Base-by-base conservation (phyloP, 768 basidiomycete genomes). In the Porphyrellus cyaneotinctus region DNA sequence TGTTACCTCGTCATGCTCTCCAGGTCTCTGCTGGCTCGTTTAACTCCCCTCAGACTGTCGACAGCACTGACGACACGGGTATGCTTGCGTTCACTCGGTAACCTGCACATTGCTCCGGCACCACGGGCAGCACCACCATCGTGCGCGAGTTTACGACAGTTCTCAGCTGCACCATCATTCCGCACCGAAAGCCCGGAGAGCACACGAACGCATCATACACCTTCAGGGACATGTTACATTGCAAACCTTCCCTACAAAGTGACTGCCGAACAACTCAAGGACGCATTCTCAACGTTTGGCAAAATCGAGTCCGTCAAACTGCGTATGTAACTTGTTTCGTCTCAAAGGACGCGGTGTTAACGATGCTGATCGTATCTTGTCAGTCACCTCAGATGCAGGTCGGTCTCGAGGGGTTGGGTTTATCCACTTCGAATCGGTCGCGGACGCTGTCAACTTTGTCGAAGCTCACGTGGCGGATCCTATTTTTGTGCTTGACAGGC, bases 201-300 rank as follows among this genome's bases (percentile, higher is more conserved):
- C 15, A 10, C 1, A 28, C 49, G 36, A 35, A 11, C 49, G 14
- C 15, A 24, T 20, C 26, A 1, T 30, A 48, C 64, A 17, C 77
- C 78, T 7, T 67, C 64, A n/a, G 65, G 65, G 11, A 70, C 68
- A 3, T 59, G 83, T 45, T 83, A 67, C 39, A 57, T 81, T 30
- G 77, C 73, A 10, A 84, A 83, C 56, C n/a, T 84, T n/a, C 79
- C 81, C 44, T 87, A 69, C 63, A 68, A 59, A 17, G 59, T 68
- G 35, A 73, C 71, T 2, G 75, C 73, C 54, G 64, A 63, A 20
- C 71, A 80, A 41, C 43, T 84, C 12, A 51, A 64, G 36, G 70
- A 74, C 5, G 67, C 70, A 17, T 77, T 82, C 58, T 64, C 59
- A 20, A 62, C 70, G 23, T 81, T 76, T 58, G 82, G 81, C 9